Evolutionary conservation across 345 rosid species (phyloP).

Genomic region (Camelina laxa): DNA sequence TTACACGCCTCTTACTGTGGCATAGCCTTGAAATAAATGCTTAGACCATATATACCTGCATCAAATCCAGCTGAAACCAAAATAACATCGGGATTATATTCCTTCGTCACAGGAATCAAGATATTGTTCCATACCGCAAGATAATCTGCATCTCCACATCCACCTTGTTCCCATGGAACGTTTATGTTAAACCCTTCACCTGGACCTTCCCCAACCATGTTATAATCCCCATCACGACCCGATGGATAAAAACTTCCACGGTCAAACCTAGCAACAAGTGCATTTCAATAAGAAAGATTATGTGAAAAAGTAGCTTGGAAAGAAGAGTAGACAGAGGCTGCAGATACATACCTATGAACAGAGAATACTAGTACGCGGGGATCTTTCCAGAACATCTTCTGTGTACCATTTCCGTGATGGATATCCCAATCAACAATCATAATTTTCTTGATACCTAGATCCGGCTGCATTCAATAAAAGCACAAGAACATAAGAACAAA

Average conservation of each 20-base stretch:
- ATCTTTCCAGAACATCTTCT: conserved; percentile 89
- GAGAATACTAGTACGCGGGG: conserved; percentile 93
- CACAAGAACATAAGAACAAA: background rate
- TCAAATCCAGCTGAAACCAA: conserved; percentile 93
- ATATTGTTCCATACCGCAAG: conserved; percentile 91
- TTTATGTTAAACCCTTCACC: conserved; percentile 94
- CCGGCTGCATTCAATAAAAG: conserved; percentile 51
- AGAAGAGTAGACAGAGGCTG: conserved; percentile 17
- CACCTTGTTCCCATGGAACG: conserved; percentile 90
- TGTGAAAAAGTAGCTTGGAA: background rate
- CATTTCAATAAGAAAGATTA: conserved; percentile 1
- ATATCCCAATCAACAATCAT: conserved; percentile 98
- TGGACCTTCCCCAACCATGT: conserved; percentile 86
- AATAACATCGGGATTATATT: conserved; percentile 77
- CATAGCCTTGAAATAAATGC: conserved; percentile 13
- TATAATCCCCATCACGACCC: conserved; percentile 74
- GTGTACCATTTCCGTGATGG: conserved; percentile 97
- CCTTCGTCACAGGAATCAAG: conserved; percentile 79
- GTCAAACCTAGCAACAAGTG: conserved; percentile 62
- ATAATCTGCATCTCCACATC: conserved; percentile 91
- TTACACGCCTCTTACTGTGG: background rate
- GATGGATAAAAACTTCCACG: conserved; percentile 82
- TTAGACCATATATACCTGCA: conserved; percentile 62
- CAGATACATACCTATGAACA: conserved; percentile 76
- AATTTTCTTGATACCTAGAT: conserved; percentile 76